These are phyloP conservation scores for Aureobasidium leucospermi DNA, from an alignment of 2,329 filamentous ascomycete genomes.

Conservation along the genomic window DNA sequence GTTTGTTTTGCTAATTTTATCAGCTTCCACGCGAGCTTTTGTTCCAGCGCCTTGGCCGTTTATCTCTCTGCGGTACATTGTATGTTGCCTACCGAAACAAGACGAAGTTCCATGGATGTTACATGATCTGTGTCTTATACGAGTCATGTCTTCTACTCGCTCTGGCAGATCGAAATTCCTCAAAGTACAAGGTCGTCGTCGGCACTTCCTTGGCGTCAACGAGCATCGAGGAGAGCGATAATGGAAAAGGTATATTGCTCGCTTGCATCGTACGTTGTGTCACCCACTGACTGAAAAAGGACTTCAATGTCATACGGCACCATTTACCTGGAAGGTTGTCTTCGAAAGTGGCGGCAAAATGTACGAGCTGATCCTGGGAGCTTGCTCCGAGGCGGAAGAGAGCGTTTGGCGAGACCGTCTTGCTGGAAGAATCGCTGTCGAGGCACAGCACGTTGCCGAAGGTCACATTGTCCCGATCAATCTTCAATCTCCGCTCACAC, in stretches of 20 bases:
- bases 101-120: constrained; percentile 63
- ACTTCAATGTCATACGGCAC: constrained; percentile 76
- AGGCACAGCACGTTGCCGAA: constrained; percentile 45
- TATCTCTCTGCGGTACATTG: constrained; percentile 73
- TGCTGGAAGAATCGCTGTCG: constrained; percentile 42
- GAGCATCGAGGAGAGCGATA: constrained; percentile 64
- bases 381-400: constrained; percentile 75
- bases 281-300: constrained; percentile 43
- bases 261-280: background rate
- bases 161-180: constrained; percentile 54
- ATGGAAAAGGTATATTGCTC: constrained; percentile 53
- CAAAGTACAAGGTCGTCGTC: constrained; percentile 65
- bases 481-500: constrained; percentile 55
- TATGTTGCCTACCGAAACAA: constrained; percentile 74
- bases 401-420: constrained; percentile 70
- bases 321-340: constrained; percentile 85
- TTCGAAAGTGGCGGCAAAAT: constrained; percentile 71
- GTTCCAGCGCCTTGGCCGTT: constrained; percentile 73
- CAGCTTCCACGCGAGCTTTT: constrained; percentile 32
- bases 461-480: constrained; percentile 40
- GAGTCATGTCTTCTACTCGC: constrained; percentile 72
- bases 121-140: constrained; percentile 82
- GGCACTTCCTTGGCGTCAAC: constrained; percentile 62
- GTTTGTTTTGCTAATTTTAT: background rate
- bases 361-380: constrained; percentile 80